Evolutionary conservation across 1,284 basidiomycete genomes (phyloP).

Genomic region (Pseudozyma sp.): DNA sequence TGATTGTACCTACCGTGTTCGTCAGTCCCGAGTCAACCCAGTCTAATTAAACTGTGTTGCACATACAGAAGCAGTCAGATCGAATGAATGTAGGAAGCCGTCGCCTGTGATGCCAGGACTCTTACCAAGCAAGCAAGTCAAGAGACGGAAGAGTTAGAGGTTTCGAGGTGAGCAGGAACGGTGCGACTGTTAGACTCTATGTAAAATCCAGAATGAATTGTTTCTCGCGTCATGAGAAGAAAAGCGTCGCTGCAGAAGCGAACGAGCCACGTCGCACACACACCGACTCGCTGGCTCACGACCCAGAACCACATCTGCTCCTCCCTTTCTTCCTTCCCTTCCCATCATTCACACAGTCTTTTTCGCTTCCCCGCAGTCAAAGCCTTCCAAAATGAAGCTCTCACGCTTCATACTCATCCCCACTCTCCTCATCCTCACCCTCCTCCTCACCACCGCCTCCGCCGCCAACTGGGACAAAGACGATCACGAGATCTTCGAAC

Average conservation of each 20-base stretch:
- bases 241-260: constrained; percentile 3
- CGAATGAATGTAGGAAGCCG: too few species aligned
- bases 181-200: background rate
- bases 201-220: background rate
- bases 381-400: constrained; percentile 21
- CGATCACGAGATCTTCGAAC: constrained; percentile 66
- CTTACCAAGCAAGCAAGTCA: too few species aligned
- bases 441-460: constrained; percentile 20
- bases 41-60: too few species aligned
- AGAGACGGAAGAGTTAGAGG: too few species aligned
- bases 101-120: too few species aligned
- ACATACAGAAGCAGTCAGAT: too few species aligned
- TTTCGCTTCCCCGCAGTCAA: background rate
- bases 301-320: background rate
- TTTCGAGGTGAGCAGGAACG: too few species aligned
- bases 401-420: constrained; percentile 23
- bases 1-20: too few species aligned
- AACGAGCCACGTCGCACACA: constrained; percentile 36
- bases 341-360: background rate
- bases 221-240: background rate
- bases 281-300: background rate
- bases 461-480: constrained; percentile 58
- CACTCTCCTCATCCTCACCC: constrained; percentile 15
- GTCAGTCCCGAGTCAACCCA: too few species aligned
- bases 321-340: constrained; percentile 6